Percentiles rank a stretch among this genome's conserved stretches.
These are phyloP conservation scores for Tubosaeta sp. DNA, from an alignment of 768 basidiomycete species.

Conservation along the genomic window DNA sequence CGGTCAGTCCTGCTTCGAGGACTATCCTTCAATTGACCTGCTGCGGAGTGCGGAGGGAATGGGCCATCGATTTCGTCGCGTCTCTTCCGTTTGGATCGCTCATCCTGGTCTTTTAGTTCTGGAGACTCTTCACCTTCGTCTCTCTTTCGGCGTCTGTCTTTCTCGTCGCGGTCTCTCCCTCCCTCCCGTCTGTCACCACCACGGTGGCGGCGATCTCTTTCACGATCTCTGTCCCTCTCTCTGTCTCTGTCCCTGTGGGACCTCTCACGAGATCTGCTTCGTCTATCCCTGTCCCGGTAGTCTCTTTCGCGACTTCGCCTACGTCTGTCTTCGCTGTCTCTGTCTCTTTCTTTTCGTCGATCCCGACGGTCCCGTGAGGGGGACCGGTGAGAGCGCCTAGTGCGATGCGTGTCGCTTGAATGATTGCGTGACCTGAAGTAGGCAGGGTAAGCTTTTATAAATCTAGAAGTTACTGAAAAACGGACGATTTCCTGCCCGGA, in stretches of 20 bases:
- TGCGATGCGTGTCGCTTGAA: conserved; percentile 73
- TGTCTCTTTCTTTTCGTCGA: conserved; percentile 46
- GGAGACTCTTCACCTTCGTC: conserved; percentile 54
- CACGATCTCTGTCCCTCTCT: conserved; percentile 26
- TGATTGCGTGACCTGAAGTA: conserved; percentile 58
- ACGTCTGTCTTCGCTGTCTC: conserved; percentile 53
- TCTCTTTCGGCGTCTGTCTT: conserved; percentile 61
- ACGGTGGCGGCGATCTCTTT: conserved; percentile 41
- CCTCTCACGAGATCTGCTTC: conserved; percentile 49
- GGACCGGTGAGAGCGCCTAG: conserved; percentile 69
- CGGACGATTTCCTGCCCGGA: conserved; percentile 59
- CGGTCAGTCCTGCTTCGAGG: conserved; percentile 44
- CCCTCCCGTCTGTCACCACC: conserved; percentile 43
- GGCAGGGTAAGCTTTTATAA: conserved; percentile 2
- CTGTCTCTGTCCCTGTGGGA: conserved; percentile 37
- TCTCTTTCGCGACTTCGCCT: conserved; percentile 60
- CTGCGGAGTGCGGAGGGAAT: conserved; percentile 32
- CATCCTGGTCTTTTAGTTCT: conserved; percentile 44
- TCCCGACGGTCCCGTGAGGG: conserved; percentile 52
- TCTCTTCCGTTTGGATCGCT: conserved; percentile 63
- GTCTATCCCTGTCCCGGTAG: conserved; percentile 45
- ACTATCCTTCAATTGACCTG: conserved; percentile 40
- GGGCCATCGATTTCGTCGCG: conserved; percentile 51
- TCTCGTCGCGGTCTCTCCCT: conserved; percentile 48
- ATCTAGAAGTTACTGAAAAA: conserved; percentile 14